These are phyloP conservation scores for Cardamine resedifolia DNA, from an alignment of 345 rosid genomes.

Conservation along the genomic window DNA sequence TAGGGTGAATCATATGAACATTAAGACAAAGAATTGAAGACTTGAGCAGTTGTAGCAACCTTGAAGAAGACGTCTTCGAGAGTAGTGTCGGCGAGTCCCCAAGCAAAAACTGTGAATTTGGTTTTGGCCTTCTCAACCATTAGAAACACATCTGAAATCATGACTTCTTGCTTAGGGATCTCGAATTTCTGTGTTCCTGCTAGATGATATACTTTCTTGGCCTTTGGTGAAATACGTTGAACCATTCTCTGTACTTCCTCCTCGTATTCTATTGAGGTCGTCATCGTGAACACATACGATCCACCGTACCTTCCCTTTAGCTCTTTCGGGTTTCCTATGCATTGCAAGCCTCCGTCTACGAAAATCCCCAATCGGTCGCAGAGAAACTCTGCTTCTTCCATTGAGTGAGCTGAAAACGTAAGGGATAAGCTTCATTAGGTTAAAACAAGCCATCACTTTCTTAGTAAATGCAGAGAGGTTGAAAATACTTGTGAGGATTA, in stretches of 20 bases:
- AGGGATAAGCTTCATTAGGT: conserved; percentile 24
- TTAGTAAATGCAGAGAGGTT: background rate
- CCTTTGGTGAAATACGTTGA: conserved; percentile 53
- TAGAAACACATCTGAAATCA: conserved; percentile 64
- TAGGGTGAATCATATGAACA: conserved; percentile 18
- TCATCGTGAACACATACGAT: conserved; percentile 78
- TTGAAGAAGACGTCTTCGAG: conserved; percentile 86
- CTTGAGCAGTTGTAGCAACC: conserved; percentile 62
- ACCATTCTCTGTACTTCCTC: conserved; percentile 68
- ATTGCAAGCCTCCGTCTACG: conserved; percentile 84
- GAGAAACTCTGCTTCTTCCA: conserved; percentile 96
- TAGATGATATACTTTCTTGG: conserved; percentile 70
- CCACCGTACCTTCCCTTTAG: conserved; percentile 88
- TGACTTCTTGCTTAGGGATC: conserved; percentile 77
- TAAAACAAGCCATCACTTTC: background rate
- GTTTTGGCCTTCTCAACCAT: conserved; percentile 84
- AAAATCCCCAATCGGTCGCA: conserved; percentile 89
- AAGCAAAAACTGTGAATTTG: conserved; percentile 73
- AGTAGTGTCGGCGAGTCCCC: conserved; percentile 95
- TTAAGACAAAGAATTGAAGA: conserved; percentile 40
- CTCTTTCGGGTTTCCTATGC: conserved; percentile 89
- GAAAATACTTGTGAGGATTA: conserved; percentile 67
- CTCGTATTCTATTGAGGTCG: conserved; percentile 59
- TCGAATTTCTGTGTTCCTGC: conserved; percentile 96
- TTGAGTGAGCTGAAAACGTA: conserved; percentile 61